These are phyloP conservation scores for Cladosporium sp. DNA, from an alignment of 2,329 filamentous ascomycete species.

Conservation along the genomic window DNA sequence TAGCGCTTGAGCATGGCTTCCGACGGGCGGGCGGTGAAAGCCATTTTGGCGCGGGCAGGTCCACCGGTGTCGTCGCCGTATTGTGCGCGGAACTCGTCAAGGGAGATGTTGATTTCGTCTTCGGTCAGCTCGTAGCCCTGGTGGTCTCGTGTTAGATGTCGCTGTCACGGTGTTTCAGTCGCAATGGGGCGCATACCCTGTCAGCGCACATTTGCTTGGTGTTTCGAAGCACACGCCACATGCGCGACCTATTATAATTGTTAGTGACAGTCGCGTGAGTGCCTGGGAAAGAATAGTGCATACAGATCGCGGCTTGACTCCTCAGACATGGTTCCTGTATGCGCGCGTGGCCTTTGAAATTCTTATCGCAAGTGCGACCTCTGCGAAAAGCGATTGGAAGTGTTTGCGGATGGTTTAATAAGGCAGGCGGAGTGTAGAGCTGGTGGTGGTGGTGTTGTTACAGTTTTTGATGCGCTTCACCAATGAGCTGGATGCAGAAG, in stretches of 20 bases:
- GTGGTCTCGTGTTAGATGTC: constrained; percentile 3
- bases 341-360: not conserved
- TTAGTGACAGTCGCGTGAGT: constrained; percentile 3
- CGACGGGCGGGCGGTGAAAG: constrained; percentile 82
- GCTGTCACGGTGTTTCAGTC: constrained; percentile 45
- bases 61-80: constrained; percentile 70
- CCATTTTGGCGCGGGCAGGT: constrained; percentile 76
- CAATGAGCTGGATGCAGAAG: constrained; percentile 1
- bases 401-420: not conserved
- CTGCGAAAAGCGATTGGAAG: not conserved
- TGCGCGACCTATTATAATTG: constrained; percentile 47
- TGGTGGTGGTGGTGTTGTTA: constrained; percentile 5
- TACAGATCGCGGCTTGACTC: constrained; percentile 13
- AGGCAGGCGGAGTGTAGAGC: not conserved
- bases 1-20: constrained; percentile 80
- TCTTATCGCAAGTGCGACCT: not conserved
- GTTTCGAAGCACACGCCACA: constrained; percentile 93
- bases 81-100: constrained; percentile 72
- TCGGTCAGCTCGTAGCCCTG: constrained; percentile 92
- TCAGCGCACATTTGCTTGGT: constrained; percentile 93
- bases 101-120: constrained; percentile 79
- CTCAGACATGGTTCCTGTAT: constrained; percentile 10
- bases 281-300: not conserved
- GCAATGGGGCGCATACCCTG: constrained; percentile 37
- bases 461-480: constrained; percentile 11